phyloP scores from a whole-genome alignment of 768 basidiomycete genomes.

The Leccinum incarnatum region DNA sequence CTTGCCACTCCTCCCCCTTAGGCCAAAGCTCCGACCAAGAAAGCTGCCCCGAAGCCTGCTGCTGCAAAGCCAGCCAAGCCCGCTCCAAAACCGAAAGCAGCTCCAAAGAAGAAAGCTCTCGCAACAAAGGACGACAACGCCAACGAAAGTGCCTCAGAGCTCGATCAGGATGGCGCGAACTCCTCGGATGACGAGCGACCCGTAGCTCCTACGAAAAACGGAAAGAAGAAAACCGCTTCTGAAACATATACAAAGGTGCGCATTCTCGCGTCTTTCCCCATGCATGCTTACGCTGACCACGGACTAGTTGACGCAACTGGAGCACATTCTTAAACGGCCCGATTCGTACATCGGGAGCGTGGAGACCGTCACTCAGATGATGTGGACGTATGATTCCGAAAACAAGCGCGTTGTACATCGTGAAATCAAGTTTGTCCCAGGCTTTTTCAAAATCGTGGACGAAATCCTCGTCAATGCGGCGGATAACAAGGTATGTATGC shows the following conservation, averaged over 20 bases:
- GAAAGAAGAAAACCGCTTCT: constrained; percentile 84
- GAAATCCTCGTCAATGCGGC: constrained; percentile 99
- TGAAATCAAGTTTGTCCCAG: constrained; percentile 90
- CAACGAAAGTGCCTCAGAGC: constrained; percentile 44
- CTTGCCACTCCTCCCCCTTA: constrained; percentile 19
- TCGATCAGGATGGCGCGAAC: constrained; percentile 37
- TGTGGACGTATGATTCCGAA: constrained; percentile 93
- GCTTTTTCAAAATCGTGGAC: constrained; percentile 99
- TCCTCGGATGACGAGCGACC: constrained; percentile 34
- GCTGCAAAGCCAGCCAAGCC: constrained; percentile 42
- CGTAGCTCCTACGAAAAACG: constrained; percentile 29
- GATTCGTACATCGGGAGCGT: constrained; percentile 97
- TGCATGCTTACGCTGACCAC: background rate
- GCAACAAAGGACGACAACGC: constrained; percentile 64
- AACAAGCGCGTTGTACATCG: constrained; percentile 80
- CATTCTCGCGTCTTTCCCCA: background rate
- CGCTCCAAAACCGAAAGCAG: constrained; percentile 48
- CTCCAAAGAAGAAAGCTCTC: constrained; percentile 68
- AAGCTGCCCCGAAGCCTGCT: constrained; percentile 43
- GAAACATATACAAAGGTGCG: constrained; percentile 88
- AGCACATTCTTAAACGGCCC: constrained; percentile 89
- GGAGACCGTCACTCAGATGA: constrained; percentile 77
- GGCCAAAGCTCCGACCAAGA: constrained; percentile 38
- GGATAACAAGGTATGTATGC: constrained; percentile 86
- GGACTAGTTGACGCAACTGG: constrained; percentile 83